These are phyloP conservation scores for Craterostigma plantagineum DNA, from an alignment of 257 asterid species.

Conservation along the genomic window DNA sequence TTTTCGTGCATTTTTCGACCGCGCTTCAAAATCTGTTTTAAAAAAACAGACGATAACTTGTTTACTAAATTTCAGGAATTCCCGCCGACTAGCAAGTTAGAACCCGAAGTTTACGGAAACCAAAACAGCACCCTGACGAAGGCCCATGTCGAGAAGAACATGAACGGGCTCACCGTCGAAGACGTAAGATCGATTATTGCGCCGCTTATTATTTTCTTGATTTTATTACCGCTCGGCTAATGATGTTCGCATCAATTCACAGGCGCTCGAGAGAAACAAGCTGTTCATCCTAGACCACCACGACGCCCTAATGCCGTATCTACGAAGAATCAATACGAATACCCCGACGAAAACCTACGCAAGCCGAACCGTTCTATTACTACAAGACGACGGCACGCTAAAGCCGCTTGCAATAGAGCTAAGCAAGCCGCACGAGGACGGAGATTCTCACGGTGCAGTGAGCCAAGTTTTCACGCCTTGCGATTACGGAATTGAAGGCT, in stretches of 20 bases:
- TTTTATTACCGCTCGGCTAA: neutral
- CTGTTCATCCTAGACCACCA: slow-evolving; percentile 81
- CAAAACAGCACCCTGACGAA: slow-evolving; percentile 48
- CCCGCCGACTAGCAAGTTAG: slow-evolving; percentile 68
- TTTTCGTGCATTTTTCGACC: neutral
- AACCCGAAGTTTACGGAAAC: slow-evolving; percentile 34
- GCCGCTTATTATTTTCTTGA: too few species aligned
- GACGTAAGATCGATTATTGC: slow-evolving; percentile 27
- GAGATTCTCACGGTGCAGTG: slow-evolving; percentile 32
- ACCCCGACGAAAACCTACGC: slow-evolving; percentile 70
- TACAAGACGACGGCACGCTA: slow-evolving; percentile 57
- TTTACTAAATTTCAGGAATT: slow-evolving; percentile 41
- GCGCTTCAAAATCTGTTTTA: neutral
- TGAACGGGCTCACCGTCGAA: slow-evolving; percentile 45
- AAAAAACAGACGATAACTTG: neutral
- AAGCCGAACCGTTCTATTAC: slow-evolving; percentile 56
- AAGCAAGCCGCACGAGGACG: slow-evolving; percentile 61
- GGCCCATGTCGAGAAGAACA: slow-evolving; percentile 42
- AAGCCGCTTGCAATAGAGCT: slow-evolving; percentile 82
- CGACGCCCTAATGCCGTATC: slow-evolving; percentile 72
- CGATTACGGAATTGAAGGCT: slow-evolving; percentile 32
- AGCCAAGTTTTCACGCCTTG: slow-evolving; percentile 59
- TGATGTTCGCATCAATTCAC: slow-evolving; percentile 9
- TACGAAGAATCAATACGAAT: slow-evolving; percentile 34
- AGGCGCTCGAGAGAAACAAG: slow-evolving; percentile 38